These are phyloP conservation scores for Peribolospora kevripleyi DNA, from an alignment of 768 basidiomycete genomes.

Conservation along the genomic window DNA sequence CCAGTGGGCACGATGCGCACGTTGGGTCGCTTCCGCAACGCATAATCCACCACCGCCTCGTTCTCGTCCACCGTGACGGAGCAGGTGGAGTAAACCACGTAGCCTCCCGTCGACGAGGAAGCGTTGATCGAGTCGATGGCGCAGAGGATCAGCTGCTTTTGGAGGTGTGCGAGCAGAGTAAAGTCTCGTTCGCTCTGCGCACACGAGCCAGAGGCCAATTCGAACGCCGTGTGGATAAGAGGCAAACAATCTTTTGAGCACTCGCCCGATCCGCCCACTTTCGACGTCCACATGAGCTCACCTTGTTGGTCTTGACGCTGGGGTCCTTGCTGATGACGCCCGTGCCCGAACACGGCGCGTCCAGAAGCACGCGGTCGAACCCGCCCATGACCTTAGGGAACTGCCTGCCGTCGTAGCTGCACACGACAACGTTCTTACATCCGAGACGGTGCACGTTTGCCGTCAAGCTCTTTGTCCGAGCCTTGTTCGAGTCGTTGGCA, in stretches of 20 bases:
- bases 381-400: slow-evolving; percentile 98
- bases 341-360: slow-evolving; percentile 93
- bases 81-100: slow-evolving; percentile 92
- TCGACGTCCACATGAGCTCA: slow-evolving; percentile 19
- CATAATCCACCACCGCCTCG: slow-evolving; percentile 93
- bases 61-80: slow-evolving; percentile 97
- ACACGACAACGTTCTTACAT: slow-evolving; percentile 90
- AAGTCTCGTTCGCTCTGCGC: slow-evolving; percentile 78
- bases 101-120: slow-evolving; percentile 72
- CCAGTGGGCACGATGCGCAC: slow-evolving; percentile 79
- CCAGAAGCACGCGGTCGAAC: slow-evolving; percentile 86
- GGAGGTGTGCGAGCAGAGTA: slow-evolving; percentile 78
- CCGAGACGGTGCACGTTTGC: slow-evolving; percentile 92
- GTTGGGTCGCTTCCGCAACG: slow-evolving; percentile 77
- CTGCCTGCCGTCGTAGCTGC: slow-evolving; percentile 88
- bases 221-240: neutral
- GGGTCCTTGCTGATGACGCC: slow-evolving; percentile 96
- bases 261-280: neutral
- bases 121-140: slow-evolving; percentile 88
- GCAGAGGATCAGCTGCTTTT: slow-evolving; percentile 93
- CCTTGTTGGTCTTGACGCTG: slow-evolving; percentile 96
- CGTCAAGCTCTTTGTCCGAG: slow-evolving; percentile 79
- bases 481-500: slow-evolving; percentile 89
- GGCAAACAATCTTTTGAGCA: neutral
- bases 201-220: neutral